These are phyloP conservation scores for Rossbeevera mucosa DNA, from an alignment of 768 basidiomycete genomes.

Conservation along the genomic window DNA sequence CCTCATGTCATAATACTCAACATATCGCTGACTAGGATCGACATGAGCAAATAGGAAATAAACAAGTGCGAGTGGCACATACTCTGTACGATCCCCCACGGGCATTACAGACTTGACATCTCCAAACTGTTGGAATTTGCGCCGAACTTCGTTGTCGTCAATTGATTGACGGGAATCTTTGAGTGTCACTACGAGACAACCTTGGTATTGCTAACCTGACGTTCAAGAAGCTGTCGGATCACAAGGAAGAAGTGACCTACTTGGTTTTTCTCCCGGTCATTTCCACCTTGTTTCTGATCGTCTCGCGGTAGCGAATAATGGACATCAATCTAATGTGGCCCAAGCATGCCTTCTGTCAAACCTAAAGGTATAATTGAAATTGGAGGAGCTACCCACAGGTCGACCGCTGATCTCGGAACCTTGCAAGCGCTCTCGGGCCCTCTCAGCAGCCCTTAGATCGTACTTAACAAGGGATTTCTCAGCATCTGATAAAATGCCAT, in stretches of 20 bases:
- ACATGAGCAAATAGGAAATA: constrained; percentile 1
- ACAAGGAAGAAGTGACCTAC: constrained; percentile 35
- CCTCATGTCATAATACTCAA: constrained; percentile 92
- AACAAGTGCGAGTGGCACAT: constrained; percentile 13
- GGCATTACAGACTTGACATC: constrained; percentile 80
- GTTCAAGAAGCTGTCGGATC: constrained; percentile 6
- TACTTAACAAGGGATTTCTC: constrained; percentile 47
- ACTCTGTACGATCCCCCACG: constrained; percentile 62
- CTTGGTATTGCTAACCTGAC: constrained; percentile 62
- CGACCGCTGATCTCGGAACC: constrained; percentile 83
- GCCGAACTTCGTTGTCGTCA: constrained; percentile 80
- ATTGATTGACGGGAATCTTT: constrained; percentile 68
- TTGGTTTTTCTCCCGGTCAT: constrained; percentile 75
- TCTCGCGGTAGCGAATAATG: constrained; percentile 95
- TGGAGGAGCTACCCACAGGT: constrained; percentile 61
- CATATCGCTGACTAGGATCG: constrained; percentile 67
- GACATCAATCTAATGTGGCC: constrained; percentile 78
- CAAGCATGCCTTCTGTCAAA: constrained; percentile 6
- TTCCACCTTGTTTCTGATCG: constrained; percentile 59
- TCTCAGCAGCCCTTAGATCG: constrained; percentile 89
- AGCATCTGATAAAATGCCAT: constrained; percentile 9
- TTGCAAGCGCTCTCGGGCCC: constrained; percentile 87
- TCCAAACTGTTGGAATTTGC: constrained; percentile 85
- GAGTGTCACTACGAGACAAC: constrained; percentile 75
- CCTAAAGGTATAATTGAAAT: neutral